phyloP scores from a whole-genome alignment of 179 eudicot species.

The Silene noctiflora region DNA sequence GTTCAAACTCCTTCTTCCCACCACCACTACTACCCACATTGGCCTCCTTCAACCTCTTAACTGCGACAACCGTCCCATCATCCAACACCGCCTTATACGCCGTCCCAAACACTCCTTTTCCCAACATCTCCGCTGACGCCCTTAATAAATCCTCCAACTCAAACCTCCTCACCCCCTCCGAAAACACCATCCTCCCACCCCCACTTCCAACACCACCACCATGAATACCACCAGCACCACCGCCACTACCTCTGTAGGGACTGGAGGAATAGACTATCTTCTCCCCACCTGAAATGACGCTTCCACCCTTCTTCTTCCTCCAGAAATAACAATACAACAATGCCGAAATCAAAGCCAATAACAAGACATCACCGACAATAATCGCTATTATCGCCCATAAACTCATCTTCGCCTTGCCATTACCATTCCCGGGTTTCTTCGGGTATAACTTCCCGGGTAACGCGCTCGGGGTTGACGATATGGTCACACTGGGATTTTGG shows the following conservation, averaged over 20 bases:
- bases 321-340: conserved; percentile 66
- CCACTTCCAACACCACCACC: conserved; percentile 35
- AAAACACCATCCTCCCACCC: conserved; percentile 72
- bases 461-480: conserved; percentile 46
- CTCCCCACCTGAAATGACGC: conserved; percentile 45
- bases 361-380: conserved; percentile 56
- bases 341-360: conserved; percentile 39
- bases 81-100: conserved; percentile 87
- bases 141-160: conserved; percentile 85
- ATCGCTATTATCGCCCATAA: conserved; percentile 49
- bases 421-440: neutral
- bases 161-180: conserved; percentile 67
- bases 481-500: conserved; percentile 25
- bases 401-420: conserved; percentile 18
- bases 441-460: conserved; percentile 31
- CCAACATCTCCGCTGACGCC: conserved; percentile 94
- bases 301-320: conserved; percentile 28
- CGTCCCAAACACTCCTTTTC: conserved; percentile 82
- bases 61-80: conserved; percentile 78
- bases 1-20: conserved; percentile 73
- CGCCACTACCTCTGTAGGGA: conserved; percentile 37
- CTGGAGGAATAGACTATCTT: conserved; percentile 74
- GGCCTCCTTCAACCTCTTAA: conserved; percentile 73
- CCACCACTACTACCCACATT: conserved; percentile 15
- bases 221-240: neutral